Percentiles rank a stretch among this genome's conserved stretches.
Evolutionary conservation across 176 grass and related monocot species (phyloP).

Genomic region (Zoysia japonica): DNA sequence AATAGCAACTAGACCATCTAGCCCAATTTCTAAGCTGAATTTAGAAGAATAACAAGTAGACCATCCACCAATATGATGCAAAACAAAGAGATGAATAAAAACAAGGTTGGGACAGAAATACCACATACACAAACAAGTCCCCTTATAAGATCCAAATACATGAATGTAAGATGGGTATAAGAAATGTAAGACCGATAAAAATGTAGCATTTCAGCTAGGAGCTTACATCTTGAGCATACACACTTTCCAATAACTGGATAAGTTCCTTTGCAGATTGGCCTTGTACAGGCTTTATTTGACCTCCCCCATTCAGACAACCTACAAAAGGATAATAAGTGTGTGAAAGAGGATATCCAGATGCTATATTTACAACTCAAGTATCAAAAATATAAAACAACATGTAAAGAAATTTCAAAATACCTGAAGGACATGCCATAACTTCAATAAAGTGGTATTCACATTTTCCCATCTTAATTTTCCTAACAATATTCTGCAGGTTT

Average conservation of each 20-base stretch:
- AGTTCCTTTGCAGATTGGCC: conserved; percentile 80
- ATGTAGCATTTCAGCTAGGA: conserved; percentile 27
- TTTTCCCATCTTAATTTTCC: conserved; percentile 92
- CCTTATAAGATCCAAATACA: neutral
- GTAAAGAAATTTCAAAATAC: conserved; percentile 40
- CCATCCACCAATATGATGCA: no score
- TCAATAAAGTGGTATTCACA: conserved; percentile 95
- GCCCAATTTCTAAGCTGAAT: no score
- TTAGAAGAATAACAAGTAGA: no score
- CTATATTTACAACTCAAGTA: neutral
- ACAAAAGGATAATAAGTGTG: conserved; percentile 12
- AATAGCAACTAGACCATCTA: no score
- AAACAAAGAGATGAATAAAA: neutral
- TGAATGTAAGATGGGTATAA: neutral
- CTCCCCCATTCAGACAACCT: conserved; percentile 95
- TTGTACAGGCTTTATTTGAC: conserved; percentile 87
- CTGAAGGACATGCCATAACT: conserved; percentile 99
- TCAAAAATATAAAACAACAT: neutral
- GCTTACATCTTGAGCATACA: conserved; percentile 94
- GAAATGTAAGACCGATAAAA: neutral
- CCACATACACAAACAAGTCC: neutral
- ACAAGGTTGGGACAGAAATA: neutral
- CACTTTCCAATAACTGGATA: conserved; percentile 70
- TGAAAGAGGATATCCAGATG: neutral
- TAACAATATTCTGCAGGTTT: conserved; percentile 93